Conservation (phyloP, 2,329 filamentous ascomycete species). For the Monascus ruber region DNA sequence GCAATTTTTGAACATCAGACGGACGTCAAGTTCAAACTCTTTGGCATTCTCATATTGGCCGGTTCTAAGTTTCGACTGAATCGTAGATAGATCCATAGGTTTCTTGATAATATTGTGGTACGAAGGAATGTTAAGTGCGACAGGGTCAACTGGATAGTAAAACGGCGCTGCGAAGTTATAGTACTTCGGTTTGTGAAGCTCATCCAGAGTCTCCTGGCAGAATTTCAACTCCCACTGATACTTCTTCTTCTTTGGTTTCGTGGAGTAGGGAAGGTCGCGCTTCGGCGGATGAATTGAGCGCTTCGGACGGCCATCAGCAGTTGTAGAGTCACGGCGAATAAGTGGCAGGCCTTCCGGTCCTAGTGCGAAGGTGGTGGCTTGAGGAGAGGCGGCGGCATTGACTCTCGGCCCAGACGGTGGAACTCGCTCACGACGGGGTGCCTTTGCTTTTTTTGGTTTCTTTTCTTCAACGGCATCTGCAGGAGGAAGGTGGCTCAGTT, state of each 20-base stretch:
- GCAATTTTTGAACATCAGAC: slow-evolving; percentile 79
- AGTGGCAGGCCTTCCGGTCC: slow-evolving; percentile 66
- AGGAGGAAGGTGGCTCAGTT: slow-evolving; percentile 49
- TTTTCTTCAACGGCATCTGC: slow-evolving; percentile 51
- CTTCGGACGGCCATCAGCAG: slow-evolving; percentile 72
- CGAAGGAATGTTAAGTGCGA: slow-evolving; percentile 82
- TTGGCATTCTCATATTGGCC: slow-evolving; percentile 72
- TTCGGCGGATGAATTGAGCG: slow-evolving; percentile 88
- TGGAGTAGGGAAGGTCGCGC: slow-evolving; percentile 81
- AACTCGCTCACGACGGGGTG: slow-evolving; percentile 39
- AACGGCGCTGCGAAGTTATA: slow-evolving; percentile 60
- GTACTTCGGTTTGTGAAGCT: slow-evolving; percentile 66
- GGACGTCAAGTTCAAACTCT: slow-evolving; percentile 75
- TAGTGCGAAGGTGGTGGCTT: slow-evolving; percentile 57
- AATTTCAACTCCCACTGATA: slow-evolving; percentile 81
- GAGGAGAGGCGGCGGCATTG: slow-evolving; percentile 18
- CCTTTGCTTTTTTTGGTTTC: slow-evolving; percentile 38
- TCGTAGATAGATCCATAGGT: slow-evolving; percentile 88
- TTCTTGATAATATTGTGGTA: slow-evolving; percentile 93
- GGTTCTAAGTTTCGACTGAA: slow-evolving; percentile 61
- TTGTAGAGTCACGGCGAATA: slow-evolving; percentile 75
- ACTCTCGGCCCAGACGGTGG: slow-evolving; percentile 32
- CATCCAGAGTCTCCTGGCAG: slow-evolving; percentile 67
- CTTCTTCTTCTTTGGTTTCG: slow-evolving; percentile 84
- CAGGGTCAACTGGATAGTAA: slow-evolving; percentile 75